Conservation (phyloP, 768 basidiomycete genomes). For the Russula dissimulans region DNA sequence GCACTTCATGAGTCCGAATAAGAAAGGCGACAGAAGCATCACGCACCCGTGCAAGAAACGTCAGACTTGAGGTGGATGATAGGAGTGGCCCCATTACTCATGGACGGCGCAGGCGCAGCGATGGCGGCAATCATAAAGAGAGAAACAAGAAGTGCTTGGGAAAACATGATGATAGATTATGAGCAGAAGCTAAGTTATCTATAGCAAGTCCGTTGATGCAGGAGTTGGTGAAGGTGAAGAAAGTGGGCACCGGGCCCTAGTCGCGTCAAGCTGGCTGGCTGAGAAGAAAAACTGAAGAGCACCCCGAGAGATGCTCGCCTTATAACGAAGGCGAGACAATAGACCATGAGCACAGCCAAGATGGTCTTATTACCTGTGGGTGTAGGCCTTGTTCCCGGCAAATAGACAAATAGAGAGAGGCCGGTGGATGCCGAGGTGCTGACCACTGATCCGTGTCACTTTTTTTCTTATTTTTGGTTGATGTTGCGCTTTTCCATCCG, state of each 20-base stretch:
- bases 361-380: not conserved
- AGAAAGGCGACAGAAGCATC: not conserved
- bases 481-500: slow-evolving; percentile 29
- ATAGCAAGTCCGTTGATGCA: not conserved
- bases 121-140: slow-evolving; percentile 2
- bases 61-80: not conserved
- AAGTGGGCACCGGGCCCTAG: slow-evolving; percentile 13
- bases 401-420: no score
- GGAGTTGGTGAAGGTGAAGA: not conserved
- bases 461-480: slow-evolving; percentile 13
- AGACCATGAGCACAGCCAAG: not conserved
- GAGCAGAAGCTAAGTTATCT: not conserved
- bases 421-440: no score
- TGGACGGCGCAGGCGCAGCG: slow-evolving; percentile 12
- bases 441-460: no score
- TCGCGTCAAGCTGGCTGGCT: slow-evolving; percentile 11
- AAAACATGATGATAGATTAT: slow-evolving; percentile 7
- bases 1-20: not conserved
- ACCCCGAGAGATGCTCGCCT: not conserved
- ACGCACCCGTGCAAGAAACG: slow-evolving; percentile 10
- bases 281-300: not conserved
- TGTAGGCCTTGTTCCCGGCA: no score
- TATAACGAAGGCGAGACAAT: slow-evolving; percentile 8
- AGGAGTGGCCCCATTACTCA: not conserved
- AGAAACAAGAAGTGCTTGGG: not conserved